Percentiles rank a stretch among this genome's conserved stretches.
Evolutionary conservation across 129 eudicot species (phyloP).

Genomic region (Flaveria robusta): DNA sequence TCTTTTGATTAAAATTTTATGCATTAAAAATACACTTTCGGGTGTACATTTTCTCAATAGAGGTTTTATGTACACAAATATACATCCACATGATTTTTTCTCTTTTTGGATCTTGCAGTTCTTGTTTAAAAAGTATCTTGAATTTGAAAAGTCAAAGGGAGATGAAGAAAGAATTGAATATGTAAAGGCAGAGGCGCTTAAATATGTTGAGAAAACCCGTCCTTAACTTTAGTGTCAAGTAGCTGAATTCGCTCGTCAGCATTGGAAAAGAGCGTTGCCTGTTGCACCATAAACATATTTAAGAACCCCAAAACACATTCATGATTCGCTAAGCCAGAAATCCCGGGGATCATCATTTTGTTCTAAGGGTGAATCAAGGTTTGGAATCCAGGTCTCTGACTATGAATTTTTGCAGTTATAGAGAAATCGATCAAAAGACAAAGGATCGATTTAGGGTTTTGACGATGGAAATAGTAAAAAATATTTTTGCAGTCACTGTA

Average conservation of each 20-base stretch:
- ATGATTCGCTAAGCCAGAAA: too few species aligned
- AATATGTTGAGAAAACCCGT: conserved; percentile 57
- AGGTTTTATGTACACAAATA: too few species aligned
- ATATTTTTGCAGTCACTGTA: conserved; percentile 11
- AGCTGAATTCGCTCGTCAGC: too few species aligned
- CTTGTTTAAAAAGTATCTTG: conserved; percentile 72
- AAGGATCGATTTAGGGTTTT: conserved; percentile 6
- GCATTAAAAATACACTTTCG: not conserved
- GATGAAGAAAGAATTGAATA: conserved; percentile 65
- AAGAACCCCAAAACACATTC: too few species aligned
- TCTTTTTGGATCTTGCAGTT: conserved; percentile 51
- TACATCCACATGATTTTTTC: not conserved
- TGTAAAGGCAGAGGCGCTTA: conserved; percentile 75
- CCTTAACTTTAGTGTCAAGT: not conserved
- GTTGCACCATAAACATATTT: too few species aligned
- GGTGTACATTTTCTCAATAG: too few species aligned
- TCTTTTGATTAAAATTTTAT: not conserved
- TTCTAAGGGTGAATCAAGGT: not conserved
- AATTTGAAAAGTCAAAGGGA: conserved; percentile 71
- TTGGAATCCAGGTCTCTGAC: not conserved
- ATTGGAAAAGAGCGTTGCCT: too few species aligned
- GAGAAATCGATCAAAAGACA: too few species aligned
- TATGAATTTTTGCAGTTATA: not conserved
- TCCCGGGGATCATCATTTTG: not conserved
- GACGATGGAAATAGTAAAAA: conserved; percentile 13